Base-by-base conservation (phyloP, 345 rosid genomes). In the Zanthoxylum bungeanum region DNA sequence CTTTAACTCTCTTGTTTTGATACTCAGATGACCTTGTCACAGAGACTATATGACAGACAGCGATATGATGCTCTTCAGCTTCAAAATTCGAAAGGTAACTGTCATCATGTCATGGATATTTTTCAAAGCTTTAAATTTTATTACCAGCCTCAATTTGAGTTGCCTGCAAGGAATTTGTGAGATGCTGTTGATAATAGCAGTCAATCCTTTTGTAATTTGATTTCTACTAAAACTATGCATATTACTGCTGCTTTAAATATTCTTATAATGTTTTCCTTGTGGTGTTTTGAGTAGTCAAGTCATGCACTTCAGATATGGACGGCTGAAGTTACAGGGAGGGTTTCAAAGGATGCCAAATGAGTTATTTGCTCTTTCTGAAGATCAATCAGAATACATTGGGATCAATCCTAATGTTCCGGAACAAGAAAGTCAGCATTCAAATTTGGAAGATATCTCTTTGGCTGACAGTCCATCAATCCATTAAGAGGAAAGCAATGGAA, bases 401-500 rank as follows among this genome's bases (percentile, higher is more conserved):
- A 62, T 79, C 40, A 50, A 77, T 55, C 49, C 73, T 3, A 76
- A 64, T 60, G 73, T 53, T 70, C 36, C 63, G 50, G 91, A 85
- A 66, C 73, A 80, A 73, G 78, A 63, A 24, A 77, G 60, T 79
- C 53, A 68, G 46, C 57, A 53, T 62, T 67, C 66, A 58, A 66
- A n/a, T 68, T 49, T 82, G 17, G 88, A 88, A 78, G 75, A 66
- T 73, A 56, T 74, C 52, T 73, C 85, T 76, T 61, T 47, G 40
- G 75, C 81, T 4, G 80, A 72, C 71, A 39, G 55, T 76, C 76
- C 88, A 24, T 39, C 72, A 72, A 75, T 81, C 71, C 76, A 60
- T 63, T 77, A 73, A 66, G 87, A 70, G 71, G 86, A 89, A 77
- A 58, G 75, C 69, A 78, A 75, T 16, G 98, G 98, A 67, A 94